Evolutionary conservation across 2,329 filamentous ascomycete species (phyloP).

Genomic region (Zopfia rhizophila): DNA sequence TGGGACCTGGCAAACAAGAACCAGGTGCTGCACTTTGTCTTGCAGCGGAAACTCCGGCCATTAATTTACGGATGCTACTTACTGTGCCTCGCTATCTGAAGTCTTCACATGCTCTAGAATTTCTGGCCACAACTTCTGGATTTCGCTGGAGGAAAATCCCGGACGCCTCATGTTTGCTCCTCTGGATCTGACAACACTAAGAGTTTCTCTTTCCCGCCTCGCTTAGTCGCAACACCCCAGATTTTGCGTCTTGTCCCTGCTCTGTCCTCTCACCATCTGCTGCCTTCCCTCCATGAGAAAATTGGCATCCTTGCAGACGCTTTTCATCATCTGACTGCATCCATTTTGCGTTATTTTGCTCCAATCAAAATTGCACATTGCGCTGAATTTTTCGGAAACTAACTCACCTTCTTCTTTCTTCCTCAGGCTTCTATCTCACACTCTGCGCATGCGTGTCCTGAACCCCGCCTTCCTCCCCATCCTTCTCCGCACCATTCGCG

Average conservation of each 20-base stretch:
- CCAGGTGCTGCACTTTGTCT: slow-evolving; percentile 4
- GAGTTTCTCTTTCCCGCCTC: not conserved
- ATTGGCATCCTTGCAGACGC: slow-evolving; percentile 6
- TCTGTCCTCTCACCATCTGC: slow-evolving; percentile 2
- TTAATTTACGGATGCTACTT: slow-evolving; percentile 12
- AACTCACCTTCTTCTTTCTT: slow-evolving; percentile 34
- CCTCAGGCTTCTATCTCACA: slow-evolving; percentile 58
- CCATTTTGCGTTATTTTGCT: slow-evolving; percentile 28
- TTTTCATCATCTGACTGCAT: slow-evolving; percentile 37
- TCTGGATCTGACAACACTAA: slow-evolving; percentile 3
- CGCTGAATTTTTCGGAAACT: slow-evolving; percentile 35
- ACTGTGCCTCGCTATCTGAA: slow-evolving; percentile 33
- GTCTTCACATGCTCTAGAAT: slow-evolving; percentile 13
- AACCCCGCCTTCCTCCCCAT: slow-evolving; percentile 57
- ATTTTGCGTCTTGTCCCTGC: slow-evolving; percentile 10
- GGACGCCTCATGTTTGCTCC: slow-evolving; percentile 9
- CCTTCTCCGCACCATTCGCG: slow-evolving; percentile 74
- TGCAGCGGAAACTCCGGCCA: not conserved
- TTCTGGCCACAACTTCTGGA: not conserved
- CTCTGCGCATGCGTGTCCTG: slow-evolving; percentile 54
- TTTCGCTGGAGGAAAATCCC: not conserved
- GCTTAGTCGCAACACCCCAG: slow-evolving; percentile 10
- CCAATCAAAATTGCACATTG: slow-evolving; percentile 33
- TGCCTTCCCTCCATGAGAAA: not conserved
- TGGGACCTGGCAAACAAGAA: slow-evolving; percentile 18